Conservation (phyloP, 2,329 filamentous ascomycete genomes). For the Alternaria alternata region DNA sequence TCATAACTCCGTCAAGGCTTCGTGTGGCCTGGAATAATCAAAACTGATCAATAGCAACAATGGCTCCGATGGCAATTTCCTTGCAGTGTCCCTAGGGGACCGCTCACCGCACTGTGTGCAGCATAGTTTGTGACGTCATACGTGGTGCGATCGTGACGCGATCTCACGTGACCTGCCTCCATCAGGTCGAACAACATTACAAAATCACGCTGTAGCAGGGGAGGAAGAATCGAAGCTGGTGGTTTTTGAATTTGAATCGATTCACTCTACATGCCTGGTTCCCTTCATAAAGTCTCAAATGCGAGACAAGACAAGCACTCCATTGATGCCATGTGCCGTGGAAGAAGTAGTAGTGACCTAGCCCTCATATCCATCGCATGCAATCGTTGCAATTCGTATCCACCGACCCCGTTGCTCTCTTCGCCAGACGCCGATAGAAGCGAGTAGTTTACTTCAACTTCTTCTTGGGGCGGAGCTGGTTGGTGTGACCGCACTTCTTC, state of each 20-base stretch:
- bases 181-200: not conserved
- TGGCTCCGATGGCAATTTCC: not conserved
- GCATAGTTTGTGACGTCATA: slow-evolving; percentile 9
- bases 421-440: slow-evolving; percentile 47
- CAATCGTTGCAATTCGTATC: slow-evolving; percentile 44
- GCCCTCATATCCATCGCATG: slow-evolving; percentile 40
- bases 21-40: not conserved
- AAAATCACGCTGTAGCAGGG: not conserved
- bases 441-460: slow-evolving; percentile 86
- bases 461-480: slow-evolving; percentile 99
- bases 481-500: slow-evolving; percentile 99
- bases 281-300: slow-evolving; percentile 35
- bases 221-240: slow-evolving; percentile 17
- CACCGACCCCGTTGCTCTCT: slow-evolving; percentile 31
- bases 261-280: slow-evolving; percentile 48
- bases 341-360: slow-evolving; percentile 32
- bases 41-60: not conserved
- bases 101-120: too few relatives aligned
- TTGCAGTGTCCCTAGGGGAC: not conserved
- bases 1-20: not conserved
- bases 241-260: slow-evolving; percentile 40
- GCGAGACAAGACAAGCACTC: slow-evolving; percentile 38
- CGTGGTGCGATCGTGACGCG: slow-evolving; percentile 6
- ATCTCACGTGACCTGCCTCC: slow-evolving; percentile 12
- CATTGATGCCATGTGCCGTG: slow-evolving; percentile 33